Evolutionary conservation across 164 flowering plant genomes (phyloP).

Genomic region (Kalanchoe fedtschenkoi): DNA sequence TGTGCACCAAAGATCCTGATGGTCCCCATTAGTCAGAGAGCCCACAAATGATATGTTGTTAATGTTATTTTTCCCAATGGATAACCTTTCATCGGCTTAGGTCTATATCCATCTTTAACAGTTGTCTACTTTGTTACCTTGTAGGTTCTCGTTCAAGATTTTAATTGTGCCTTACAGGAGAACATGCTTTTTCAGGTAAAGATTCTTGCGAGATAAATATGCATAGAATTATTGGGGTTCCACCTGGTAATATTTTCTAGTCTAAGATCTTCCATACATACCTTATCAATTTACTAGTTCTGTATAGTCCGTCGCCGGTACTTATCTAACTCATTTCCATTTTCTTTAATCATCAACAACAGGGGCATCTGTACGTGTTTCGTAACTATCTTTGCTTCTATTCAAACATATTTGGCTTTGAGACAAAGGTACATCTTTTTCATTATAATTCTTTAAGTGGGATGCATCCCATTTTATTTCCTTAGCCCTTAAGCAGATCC

Average conservation of each 20-base stretch:
- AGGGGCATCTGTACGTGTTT: conserved; percentile 98
- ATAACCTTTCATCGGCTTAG: not conserved
- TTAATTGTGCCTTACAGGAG: conserved; percentile 93
- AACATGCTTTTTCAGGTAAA: conserved; percentile 83
- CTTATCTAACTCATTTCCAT: not conserved
- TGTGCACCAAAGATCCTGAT: too few species aligned
- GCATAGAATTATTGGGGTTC: not conserved
- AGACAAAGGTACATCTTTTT: conserved; percentile 67
- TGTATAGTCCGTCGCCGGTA: not conserved
- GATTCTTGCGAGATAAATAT: not conserved
- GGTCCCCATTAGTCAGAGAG: too few species aligned
- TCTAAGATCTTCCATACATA: not conserved
- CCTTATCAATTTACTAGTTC: not conserved
- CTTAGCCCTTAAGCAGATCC: not conserved
- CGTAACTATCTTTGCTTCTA: conserved; percentile 75
- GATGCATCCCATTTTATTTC: not conserved
- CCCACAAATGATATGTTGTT: too few species aligned
- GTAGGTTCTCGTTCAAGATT: conserved; percentile 83
- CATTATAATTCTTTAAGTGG: not conserved
- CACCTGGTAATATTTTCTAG: not conserved
- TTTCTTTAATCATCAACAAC: conserved; percentile 15
- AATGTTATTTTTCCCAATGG: not conserved
- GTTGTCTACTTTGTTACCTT: conserved; percentile 1
- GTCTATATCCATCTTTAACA: not conserved
- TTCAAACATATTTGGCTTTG: conserved; percentile 94